Evolutionary conservation across 2,329 filamentous ascomycete species (phyloP), one percentile per base, ranked within the genome.

Genomic region (Fusarium sp.): DNA sequence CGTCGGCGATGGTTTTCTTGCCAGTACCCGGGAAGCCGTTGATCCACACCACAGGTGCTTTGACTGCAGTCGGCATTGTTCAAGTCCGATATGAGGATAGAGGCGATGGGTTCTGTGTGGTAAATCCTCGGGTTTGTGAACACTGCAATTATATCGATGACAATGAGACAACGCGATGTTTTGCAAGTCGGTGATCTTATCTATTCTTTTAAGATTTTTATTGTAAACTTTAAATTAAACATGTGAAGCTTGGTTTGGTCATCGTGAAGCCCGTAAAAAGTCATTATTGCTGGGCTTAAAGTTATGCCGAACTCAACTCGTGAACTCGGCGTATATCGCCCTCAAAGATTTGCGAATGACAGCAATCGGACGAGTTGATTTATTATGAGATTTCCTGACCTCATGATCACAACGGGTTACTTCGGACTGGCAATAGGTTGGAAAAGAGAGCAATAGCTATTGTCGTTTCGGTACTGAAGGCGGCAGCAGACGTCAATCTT

Each of bases 331-430:
- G 7, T 9, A 25, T 8, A 35, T 35, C 46, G 12, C 4, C 6
- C 16, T 35, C 10, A 1, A 19, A 35, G 10, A 7, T 10, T 15
- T 27, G 5, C 25, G 4, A 25, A 37, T 10, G 12, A 15, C 31
- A 16, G 1, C n/a, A 7, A 23, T 35, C n/a, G 3, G 3, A 3
- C 5, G 29, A 7, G 4, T 25, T 7, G 10, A 4, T 10, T 15
- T 35, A n/a, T 19, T 10, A 35, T 25, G 3, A 11, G 4, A 0
- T 33, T 18, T 33, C 10, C 45, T 9, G 27, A 16, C 23, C 27
- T 31, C 7, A 0, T 23, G 31, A n/a, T 7, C 21, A 23, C 21
- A 8, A 4, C 10, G 7, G 29, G 5, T 49, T 10, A 1, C 21
- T 5, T 29, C 3, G n/a, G 44, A 15, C 8, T 7, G 12, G 14